Conservation (phyloP, 164 flowering plant genomes). For the Protea cynaroides region DNA sequence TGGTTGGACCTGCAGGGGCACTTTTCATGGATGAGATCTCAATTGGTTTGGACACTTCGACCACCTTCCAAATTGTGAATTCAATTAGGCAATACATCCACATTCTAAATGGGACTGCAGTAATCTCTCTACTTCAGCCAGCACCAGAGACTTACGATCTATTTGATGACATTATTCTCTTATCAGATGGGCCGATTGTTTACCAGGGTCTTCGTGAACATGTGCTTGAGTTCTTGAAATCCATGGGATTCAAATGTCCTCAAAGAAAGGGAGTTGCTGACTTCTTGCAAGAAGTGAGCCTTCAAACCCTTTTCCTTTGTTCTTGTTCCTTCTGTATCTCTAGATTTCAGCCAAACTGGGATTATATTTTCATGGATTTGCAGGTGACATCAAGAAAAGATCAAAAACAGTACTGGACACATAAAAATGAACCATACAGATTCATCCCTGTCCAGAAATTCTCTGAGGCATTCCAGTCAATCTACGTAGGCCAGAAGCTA, state of each 20-base stretch:
- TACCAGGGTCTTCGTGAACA: conserved; percentile 47
- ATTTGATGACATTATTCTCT: conserved; percentile 18
- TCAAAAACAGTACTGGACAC: conserved; percentile 65
- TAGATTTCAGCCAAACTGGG: not conserved
- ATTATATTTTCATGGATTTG: not conserved
- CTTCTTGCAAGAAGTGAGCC: conserved; percentile 28
- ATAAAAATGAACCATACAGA: conserved; percentile 36
- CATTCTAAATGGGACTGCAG: conserved; percentile 50
- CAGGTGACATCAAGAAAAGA: conserved; percentile 78
- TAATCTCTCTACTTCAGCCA: conserved; percentile 56
- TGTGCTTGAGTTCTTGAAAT: conserved; percentile 17
- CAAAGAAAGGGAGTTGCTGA: conserved; percentile 15
- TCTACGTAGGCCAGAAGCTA: conserved; percentile 44
- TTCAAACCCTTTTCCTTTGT: not conserved
- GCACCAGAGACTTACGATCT: conserved; percentile 51
- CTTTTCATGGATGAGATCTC: conserved; percentile 92
- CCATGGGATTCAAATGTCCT: conserved; percentile 15
- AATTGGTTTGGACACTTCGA: conserved; percentile 80
- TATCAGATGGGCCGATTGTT: conserved; percentile 25
- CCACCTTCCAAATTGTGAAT: conserved; percentile 69
- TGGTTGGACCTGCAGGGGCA: conserved; percentile 72
- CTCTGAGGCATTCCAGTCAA: conserved; percentile 52
- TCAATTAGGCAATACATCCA: conserved; percentile 50
- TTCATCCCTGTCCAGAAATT: conserved; percentile 49
- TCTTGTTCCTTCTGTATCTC: not conserved